phyloP scores from a whole-genome alignment of 495 filamentous ascomycete species.

The Xylaria venustula region DNA sequence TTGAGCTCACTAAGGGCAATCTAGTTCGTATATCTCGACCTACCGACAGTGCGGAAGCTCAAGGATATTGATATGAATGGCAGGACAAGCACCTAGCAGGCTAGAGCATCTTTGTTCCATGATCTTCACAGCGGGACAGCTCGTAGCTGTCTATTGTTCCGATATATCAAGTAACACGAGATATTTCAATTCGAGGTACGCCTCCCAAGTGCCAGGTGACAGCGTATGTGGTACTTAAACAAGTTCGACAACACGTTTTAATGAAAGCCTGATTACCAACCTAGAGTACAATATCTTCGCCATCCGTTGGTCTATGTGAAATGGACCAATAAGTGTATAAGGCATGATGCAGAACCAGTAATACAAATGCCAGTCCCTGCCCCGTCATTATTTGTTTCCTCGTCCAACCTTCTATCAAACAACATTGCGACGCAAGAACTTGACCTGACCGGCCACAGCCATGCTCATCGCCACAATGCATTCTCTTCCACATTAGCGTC shows the following conservation, averaged over 20 bases:
- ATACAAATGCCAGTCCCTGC: conserved; percentile 40
- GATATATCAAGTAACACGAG: too few species aligned
- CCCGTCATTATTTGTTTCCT: conserved; percentile 41
- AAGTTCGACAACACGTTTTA: conserved; percentile 5
- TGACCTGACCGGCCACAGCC: conserved; percentile 23
- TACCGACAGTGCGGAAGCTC: too few species aligned
- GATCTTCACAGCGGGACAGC: too few species aligned
- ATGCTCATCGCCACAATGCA: conserved; percentile 26
- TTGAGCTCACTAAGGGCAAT: too few species aligned
- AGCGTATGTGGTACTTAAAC: neutral
- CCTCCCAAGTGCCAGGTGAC: neutral
- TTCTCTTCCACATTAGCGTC: conserved; percentile 19
- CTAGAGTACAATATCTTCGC: conserved; percentile 43
- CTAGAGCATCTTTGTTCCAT: too few species aligned
- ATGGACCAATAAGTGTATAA: conserved; percentile 29
- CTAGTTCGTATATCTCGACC: too few species aligned
- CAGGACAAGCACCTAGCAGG: too few species aligned
- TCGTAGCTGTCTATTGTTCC: too few species aligned
- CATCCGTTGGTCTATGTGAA: conserved; percentile 43
- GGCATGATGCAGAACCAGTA: conserved; percentile 36
- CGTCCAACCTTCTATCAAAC: conserved; percentile 24
- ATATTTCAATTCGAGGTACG: neutral
- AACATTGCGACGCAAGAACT: conserved; percentile 6
- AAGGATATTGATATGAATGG: too few species aligned
- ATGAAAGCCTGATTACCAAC: conserved; percentile 34